Evolutionary conservation across 257 asterid genomes (phyloP).

Genomic region (Primulina tabacum): DNA sequence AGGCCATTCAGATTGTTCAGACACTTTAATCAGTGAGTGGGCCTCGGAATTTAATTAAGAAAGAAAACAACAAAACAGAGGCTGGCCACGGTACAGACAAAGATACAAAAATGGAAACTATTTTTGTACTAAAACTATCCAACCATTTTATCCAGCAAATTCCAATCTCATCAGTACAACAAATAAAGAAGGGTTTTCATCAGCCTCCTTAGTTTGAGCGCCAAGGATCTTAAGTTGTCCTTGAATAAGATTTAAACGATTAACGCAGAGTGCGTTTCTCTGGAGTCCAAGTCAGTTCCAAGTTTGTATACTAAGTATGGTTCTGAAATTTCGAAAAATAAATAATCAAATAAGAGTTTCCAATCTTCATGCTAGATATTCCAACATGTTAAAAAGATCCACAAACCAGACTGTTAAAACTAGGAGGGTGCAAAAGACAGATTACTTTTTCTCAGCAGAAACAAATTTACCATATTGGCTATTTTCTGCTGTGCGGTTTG

Average conservation of each 20-base stretch:
- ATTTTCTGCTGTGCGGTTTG: constrained; percentile 20
- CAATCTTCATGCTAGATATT: constrained; percentile 36
- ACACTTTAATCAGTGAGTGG: constrained; percentile 44
- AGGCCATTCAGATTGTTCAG: constrained; percentile 37
- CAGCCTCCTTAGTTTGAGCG: constrained; percentile 31
- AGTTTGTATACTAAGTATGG: not conserved
- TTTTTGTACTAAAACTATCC: constrained; percentile 22
- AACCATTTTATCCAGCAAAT: constrained; percentile 26
- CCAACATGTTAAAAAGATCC: constrained; percentile 29
- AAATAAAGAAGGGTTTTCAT: constrained; percentile 21
- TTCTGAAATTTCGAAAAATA: no score
- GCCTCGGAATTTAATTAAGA: constrained; percentile 26
- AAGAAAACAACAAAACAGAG: constrained; percentile 24
- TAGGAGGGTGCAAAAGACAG: constrained; percentile 58
- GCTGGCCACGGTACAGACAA: constrained; percentile 34
- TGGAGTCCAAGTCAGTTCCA: no score
- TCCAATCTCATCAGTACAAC: constrained; percentile 29
- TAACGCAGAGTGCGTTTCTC: not conserved
- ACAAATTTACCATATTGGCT: constrained; percentile 29
- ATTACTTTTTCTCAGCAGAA: constrained; percentile 40
- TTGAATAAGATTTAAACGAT: constrained; percentile 44
- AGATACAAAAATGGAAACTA: constrained; percentile 34
- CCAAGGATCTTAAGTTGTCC: constrained; percentile 40
- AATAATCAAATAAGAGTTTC: constrained; percentile 9
- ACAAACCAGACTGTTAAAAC: constrained; percentile 55